These are phyloP conservation scores for Naganishia vaughanmartiniae DNA, from an alignment of 768 basidiomycete genomes.

Conservation along the genomic window DNA sequence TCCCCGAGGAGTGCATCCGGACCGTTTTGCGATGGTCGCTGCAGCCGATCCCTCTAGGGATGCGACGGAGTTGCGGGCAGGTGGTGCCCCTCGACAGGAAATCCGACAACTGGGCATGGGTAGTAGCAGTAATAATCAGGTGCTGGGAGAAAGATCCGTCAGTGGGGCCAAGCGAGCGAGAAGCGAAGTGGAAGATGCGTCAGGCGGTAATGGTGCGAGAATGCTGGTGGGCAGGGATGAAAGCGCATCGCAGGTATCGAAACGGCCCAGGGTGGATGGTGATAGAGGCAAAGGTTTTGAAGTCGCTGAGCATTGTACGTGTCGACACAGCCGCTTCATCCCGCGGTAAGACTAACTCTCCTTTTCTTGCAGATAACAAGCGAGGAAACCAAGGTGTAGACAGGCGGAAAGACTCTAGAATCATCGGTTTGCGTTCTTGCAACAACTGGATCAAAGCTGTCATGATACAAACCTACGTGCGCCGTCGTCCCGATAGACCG, in stretches of 20 bases:
- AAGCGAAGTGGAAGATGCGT: not conserved
- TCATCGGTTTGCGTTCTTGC: conserved; percentile 93
- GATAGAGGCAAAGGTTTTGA: conserved; percentile 1
- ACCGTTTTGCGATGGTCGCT: no score
- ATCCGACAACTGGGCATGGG: not conserved
- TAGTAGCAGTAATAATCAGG: not conserved
- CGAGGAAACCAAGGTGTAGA: conserved; percentile 86
- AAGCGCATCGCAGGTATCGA: not conserved
- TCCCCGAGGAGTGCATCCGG: not conserved
- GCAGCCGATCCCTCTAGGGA: not conserved
- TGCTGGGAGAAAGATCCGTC: conserved; percentile 9
- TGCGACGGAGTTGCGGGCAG: not conserved
- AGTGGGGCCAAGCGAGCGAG: conserved; percentile 15
- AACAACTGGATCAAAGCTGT: conserved; percentile 99
- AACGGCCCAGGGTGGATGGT: conserved; percentile 4
- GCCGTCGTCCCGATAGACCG: conserved; percentile 62
- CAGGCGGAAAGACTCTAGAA: conserved; percentile 82
- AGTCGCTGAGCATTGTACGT: conserved; percentile 28
- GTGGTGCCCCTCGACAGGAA: not conserved
- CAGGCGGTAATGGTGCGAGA: not conserved
- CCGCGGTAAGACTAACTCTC: not conserved
- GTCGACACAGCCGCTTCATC: not conserved
- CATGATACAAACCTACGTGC: conserved; percentile 83
- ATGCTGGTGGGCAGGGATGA: not conserved
- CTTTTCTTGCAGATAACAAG: conserved; percentile 67